Evolutionary conservation across 208 protist species (phyloP), one percentile per base, ranked within the genome.

Genomic region (Kentomonas sorsogonicus): DNA sequence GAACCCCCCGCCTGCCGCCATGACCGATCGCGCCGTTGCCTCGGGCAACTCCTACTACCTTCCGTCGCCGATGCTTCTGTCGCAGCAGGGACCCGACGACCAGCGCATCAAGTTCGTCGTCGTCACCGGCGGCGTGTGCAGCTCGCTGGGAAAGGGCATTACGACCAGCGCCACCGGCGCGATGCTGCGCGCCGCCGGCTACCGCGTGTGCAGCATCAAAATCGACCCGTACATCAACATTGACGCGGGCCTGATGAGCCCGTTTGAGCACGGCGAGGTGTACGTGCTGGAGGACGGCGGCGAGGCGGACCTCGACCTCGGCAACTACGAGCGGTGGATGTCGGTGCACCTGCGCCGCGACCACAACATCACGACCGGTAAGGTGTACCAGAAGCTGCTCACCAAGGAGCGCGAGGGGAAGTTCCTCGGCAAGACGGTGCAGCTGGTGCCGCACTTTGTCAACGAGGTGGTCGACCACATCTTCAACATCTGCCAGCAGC

Each of bases 151-250:
- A 48, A 99, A 99, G 70, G 98, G 89, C 38, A 83, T 96, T 39
- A 93, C 83, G 9, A 94, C 76, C 18, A 94, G 82, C 29, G 81
- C 79, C 38, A 89, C 85, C 16, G 88, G 85, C 31, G 88, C 85
- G 15, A 59, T 97, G 22, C 78, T 96, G 9, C 90, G 91, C 29
- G 70, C 89, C 16, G 61, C 78, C 2, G 97, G 97, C 27, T 92
- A 92, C 53, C 77, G 81, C 23, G 95, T 99, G 10, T 99, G 96
- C 55, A 89, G 92, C 48, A 98, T 99, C 62, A 99, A 99, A 76
- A 99, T 99, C 66, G 98, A 99, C 59, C 98, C 98, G 15, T 99
- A 99, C 80, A 87, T 99, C 66, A 99, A 99, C 78, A 87, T 98
- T 34, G 95, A 97, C 63, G 91, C 93, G 3, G 90, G 90, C 11